Conservation (phyloP, 1,284 basidiomycete species). For the Trametes polyzona region DNA sequence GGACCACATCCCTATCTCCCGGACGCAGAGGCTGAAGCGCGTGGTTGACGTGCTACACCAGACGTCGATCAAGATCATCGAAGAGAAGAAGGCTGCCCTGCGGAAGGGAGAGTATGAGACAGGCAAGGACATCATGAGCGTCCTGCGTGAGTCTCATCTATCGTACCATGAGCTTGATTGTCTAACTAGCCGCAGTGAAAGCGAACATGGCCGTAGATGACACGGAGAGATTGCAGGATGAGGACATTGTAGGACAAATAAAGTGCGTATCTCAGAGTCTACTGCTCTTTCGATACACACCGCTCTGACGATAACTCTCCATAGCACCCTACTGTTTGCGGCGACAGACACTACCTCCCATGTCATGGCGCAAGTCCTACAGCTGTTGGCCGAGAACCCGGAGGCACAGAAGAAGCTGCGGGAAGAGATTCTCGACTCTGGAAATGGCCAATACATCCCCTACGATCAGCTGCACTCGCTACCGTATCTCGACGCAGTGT, state of each 20-base stretch:
- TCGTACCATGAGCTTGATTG: too few species aligned
- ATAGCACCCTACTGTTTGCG: slow-evolving; percentile 33
- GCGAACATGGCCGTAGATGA: slow-evolving; percentile 19
- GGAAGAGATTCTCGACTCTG: slow-evolving; percentile 30
- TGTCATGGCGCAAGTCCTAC: slow-evolving; percentile 35
- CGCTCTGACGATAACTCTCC: neutral
- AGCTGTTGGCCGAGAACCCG: slow-evolving; percentile 30
- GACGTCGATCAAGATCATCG: slow-evolving; percentile 21
- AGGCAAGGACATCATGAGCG: slow-evolving; percentile 39
- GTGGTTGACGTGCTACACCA: slow-evolving; percentile 24
- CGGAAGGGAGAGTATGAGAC: slow-evolving; percentile 26
- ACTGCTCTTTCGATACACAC: neutral
- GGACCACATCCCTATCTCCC: slow-evolving; percentile 19
- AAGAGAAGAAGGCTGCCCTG: slow-evolving; percentile 28
- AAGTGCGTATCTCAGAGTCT: slow-evolving; percentile 1
- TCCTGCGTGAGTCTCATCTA: slow-evolving; percentile 31
- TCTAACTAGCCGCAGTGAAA: slow-evolving; percentile 6
- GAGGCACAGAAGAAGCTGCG: slow-evolving; percentile 29
- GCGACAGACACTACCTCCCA: slow-evolving; percentile 37
- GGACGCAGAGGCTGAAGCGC: slow-evolving; percentile 21
- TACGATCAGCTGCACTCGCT: slow-evolving; percentile 37
- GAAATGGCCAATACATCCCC: slow-evolving; percentile 28
- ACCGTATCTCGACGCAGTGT: slow-evolving; percentile 39
- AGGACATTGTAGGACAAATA: slow-evolving; percentile 29
- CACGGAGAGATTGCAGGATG: slow-evolving; percentile 17